Base-by-base conservation (phyloP, 352 stramenopile genomes). In the Pythium phragmiticola region DNA sequence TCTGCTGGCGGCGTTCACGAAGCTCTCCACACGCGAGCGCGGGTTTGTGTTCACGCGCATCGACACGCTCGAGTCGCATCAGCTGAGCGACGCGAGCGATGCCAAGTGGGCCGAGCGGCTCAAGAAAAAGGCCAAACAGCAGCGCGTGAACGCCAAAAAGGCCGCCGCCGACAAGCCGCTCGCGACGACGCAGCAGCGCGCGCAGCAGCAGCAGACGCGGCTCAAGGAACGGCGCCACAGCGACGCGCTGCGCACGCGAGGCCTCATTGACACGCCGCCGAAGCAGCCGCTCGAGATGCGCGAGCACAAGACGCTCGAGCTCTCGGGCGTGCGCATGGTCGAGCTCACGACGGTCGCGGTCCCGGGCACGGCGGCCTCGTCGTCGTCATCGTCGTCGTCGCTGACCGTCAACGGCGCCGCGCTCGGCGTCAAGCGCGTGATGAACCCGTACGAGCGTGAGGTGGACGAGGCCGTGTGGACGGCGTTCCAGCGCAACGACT, bases 1-100 rank as follows among this genome's bases (percentile, higher is more conserved):
- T 7, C 69, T 90, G 26, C 58, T 92, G 3, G 68, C 74, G 21
- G 78, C 80, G 17, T 89, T 89, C 64, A 78, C 74, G 5, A 80
- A 83, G 56, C 72, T 92, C 14, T 89, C 78, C 23, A 90, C 80
- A 34, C 78, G 63, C 47, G 84, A 90, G 12, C 63, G 62, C 34
- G 66, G 75, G 26, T 91, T 93, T 57, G 77, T 94, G 21, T 92
- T 94, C 51, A 92, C 79, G 57, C 86, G 85, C 60, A 92, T 94
- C 23, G 84, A 94, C 59, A 94, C 86, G 12, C 78, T 94, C 75
- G 74, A 93, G 48, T 63, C 84, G 37, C 61, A 84, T 53, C 65
- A 78, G 21, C 33, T 80, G 17, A 51, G 55, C 17, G 63, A 69
- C n/a, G 57, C 65, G 0, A 68, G 64, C 42, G 68, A 77, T 19